A percentile compares a stretch with the other conserved stretches of the same genome.
phyloP scores from a whole-genome alignment of 202 grass and related monocot species.

The Eragrostis tef region DNA sequence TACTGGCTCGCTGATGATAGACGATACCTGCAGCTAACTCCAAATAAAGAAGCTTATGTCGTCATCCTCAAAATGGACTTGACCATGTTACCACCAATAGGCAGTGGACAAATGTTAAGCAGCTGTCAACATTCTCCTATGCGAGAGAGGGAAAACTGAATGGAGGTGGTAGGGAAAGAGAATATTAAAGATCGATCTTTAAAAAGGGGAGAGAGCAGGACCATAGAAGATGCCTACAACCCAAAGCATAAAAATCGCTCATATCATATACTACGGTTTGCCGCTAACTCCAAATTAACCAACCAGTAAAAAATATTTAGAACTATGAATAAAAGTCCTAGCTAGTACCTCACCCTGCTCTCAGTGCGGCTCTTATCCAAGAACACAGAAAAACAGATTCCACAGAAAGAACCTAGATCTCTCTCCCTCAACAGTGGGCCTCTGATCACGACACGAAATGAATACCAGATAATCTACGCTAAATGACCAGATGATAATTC shows the following conservation, averaged over 20 bases:
- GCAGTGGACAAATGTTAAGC: not conserved
- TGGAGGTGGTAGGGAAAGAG: not conserved
- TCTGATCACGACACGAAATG: slow-evolving; percentile 43
- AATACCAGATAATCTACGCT: slow-evolving; percentile 22
- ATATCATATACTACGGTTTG: not conserved
- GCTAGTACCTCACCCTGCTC: not conserved
- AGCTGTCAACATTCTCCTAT: not conserved
- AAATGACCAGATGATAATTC: slow-evolving; percentile 29
- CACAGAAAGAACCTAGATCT: slow-evolving; percentile 41
- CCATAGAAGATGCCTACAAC: not conserved
- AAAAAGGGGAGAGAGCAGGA: not conserved
- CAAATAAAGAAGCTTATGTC: not conserved
- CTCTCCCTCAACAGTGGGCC: slow-evolving; percentile 12
- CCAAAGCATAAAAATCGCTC: not conserved
- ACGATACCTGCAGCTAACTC: not conserved
- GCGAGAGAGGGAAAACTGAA: not conserved
- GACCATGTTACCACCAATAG: not conserved
- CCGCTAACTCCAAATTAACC: not conserved
- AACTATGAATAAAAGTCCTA: not conserved
- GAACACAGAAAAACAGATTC: slow-evolving; percentile 43
- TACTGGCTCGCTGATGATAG: not conserved
- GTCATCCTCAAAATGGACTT: slow-evolving; percentile 10
- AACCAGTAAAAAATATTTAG: not conserved
- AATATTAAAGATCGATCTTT: not conserved
- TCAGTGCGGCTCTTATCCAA: slow-evolving; percentile 49